phyloP scores from a whole-genome alignment of 106 monocot species.

The Apostasia ramifera region DNA sequence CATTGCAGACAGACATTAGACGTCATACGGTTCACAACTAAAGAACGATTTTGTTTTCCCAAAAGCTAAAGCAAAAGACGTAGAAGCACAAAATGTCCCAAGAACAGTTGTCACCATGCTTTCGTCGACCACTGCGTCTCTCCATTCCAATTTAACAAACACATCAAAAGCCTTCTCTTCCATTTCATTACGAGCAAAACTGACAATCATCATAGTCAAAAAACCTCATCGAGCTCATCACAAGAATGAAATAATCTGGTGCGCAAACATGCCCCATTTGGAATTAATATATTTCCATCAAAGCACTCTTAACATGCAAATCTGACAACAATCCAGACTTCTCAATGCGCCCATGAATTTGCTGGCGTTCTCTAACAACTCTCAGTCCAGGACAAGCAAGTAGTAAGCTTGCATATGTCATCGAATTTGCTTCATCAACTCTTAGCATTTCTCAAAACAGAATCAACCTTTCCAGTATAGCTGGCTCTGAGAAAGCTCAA shows the following conservation, averaged over 20 bases:
- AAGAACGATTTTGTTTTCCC: slow-evolving; percentile 66
- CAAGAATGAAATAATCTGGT: slow-evolving; percentile 41
- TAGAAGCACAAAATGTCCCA: slow-evolving; percentile 54
- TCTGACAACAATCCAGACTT: slow-evolving; percentile 32
- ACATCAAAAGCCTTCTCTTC: slow-evolving; percentile 62
- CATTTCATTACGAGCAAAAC: slow-evolving; percentile 63
- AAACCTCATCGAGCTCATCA: slow-evolving; percentile 45
- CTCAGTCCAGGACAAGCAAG: slow-evolving; percentile 54
- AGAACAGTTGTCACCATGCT: slow-evolving; percentile 69
- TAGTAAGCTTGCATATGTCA: slow-evolving; percentile 55
- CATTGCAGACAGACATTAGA: slow-evolving; percentile 64
- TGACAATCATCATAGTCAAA: slow-evolving; percentile 59
- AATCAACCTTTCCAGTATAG: slow-evolving; percentile 26
- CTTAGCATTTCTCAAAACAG: slow-evolving; percentile 44
- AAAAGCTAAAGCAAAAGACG: slow-evolving; percentile 42
- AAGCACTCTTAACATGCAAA: slow-evolving; percentile 47
- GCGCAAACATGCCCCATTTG: slow-evolving; percentile 58
- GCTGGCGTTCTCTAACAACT: slow-evolving; percentile 30
- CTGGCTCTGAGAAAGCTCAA: slow-evolving; percentile 44
- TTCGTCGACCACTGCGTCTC: slow-evolving; percentile 35
- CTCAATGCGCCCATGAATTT: slow-evolving; percentile 44
- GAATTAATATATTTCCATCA: slow-evolving; percentile 79
- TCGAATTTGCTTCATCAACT: slow-evolving; percentile 29
- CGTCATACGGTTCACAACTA: slow-evolving; percentile 31
- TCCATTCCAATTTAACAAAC: slow-evolving; percentile 36